phyloP scores from a whole-genome alignment of 192 early-diverging fungal genomes.

The Backusella macrospora region DNA sequence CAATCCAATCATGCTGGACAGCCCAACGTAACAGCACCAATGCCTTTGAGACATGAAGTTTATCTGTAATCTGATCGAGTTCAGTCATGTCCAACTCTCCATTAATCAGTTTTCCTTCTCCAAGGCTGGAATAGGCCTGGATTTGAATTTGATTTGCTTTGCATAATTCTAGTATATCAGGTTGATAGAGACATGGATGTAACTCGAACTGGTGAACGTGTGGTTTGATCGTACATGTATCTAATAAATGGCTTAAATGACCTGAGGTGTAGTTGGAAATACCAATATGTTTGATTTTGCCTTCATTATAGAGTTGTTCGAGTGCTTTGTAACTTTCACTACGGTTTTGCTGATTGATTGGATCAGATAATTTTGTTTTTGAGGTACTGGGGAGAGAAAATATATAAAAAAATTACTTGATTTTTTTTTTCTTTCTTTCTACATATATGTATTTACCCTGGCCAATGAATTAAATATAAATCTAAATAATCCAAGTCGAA shows the following conservation, averaged over 20 bases:
- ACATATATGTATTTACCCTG: constrained; percentile 47
- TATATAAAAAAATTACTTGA: background rate
- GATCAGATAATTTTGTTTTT: constrained; percentile 36
- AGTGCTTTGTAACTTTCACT: constrained; percentile 64
- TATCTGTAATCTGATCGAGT: constrained; percentile 31
- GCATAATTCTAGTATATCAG: constrained; percentile 60
- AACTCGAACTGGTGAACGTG: constrained; percentile 75
- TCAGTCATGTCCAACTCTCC: constrained; percentile 18
- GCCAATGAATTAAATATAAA: constrained; percentile 81
- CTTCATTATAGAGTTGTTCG: constrained; percentile 59
- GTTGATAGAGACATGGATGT: constrained; percentile 65
- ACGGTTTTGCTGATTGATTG: constrained; percentile 53
- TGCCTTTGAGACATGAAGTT: constrained; percentile 42
- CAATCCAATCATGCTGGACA: constrained; percentile 60
- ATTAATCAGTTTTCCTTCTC: constrained; percentile 56
- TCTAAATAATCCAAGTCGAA: constrained; percentile 72
- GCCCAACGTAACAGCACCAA: constrained; percentile 68
- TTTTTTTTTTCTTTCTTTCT: background rate
- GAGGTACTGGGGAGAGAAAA: constrained; percentile 6
- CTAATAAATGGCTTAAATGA: constrained; percentile 62
- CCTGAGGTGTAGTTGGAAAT: constrained; percentile 69
- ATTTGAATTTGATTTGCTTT: constrained; percentile 56
- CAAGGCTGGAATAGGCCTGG: constrained; percentile 74
- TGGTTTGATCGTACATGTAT: constrained; percentile 57
- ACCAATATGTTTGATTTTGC: constrained; percentile 66